Evolutionary conservation across 2,329 filamentous ascomycete species (phyloP).

Genomic region (Davidsoniella neocaledoniae): DNA sequence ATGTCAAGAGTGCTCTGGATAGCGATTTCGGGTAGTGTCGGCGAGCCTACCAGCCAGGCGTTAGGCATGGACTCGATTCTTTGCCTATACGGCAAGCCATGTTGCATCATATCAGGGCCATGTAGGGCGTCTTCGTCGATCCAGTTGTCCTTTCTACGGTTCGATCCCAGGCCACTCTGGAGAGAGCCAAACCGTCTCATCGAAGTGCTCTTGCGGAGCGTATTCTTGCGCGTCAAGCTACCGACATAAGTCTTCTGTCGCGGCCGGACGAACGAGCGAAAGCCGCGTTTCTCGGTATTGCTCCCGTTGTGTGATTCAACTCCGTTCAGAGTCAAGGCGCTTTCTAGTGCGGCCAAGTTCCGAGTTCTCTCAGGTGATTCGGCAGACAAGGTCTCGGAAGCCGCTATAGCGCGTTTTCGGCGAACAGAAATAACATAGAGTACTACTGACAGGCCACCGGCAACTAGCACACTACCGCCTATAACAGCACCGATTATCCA

Average conservation of each 20-base stretch:
- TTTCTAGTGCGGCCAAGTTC: slow-evolving; percentile 2
- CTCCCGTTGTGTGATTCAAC: not conserved
- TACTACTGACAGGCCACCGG: slow-evolving; percentile 26
- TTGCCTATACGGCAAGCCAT: not conserved
- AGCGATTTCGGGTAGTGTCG: slow-evolving; percentile 8
- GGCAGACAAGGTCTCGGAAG: not conserved
- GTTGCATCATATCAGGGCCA: not conserved
- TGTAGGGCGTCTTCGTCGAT: slow-evolving; percentile 9
- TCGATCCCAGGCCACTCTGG: not conserved
- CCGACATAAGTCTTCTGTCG: slow-evolving; percentile 1
- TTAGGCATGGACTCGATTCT: not conserved
- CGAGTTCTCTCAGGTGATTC: not conserved
- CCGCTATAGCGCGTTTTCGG: slow-evolving; percentile 13
- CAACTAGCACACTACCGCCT: slow-evolving; percentile 29
- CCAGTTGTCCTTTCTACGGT: slow-evolving; percentile 2
- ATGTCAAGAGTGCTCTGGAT: not conserved
- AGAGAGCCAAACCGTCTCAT: not conserved
- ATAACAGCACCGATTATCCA: slow-evolving; percentile 30
- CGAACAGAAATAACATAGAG: slow-evolving; percentile 24
- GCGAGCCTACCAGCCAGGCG: slow-evolving; percentile 4
- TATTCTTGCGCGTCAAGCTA: not conserved
- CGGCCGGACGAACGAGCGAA: not conserved
- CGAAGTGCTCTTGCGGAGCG: not conserved
- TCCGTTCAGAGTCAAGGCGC: not conserved
- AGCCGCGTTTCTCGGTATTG: not conserved